Evolutionary conservation across 306 rosid genomes (phyloP), one percentile per base, ranked within the genome.

Genomic region (Arachis stenosperma): DNA sequence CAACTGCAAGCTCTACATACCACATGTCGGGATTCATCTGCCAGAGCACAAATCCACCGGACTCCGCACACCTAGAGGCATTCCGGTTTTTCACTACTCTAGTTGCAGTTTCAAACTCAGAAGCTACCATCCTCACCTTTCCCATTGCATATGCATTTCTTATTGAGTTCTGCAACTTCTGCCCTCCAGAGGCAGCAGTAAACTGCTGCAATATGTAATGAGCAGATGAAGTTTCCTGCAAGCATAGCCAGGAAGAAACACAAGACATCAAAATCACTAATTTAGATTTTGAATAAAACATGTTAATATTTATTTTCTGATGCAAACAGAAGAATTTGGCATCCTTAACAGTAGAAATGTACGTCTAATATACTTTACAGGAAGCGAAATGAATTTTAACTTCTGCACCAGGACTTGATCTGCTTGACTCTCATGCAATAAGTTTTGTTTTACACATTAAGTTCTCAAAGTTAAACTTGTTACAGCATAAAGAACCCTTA

Each of bases 21-120:
- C 98, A 95, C 99, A 95, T 95, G 48, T 95, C 96, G 1, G 99
- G 98, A 78, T 92, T 88, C 99, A 95, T 95, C 89, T 95, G 99
- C 99, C 99, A 95, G 54, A 95, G 92, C 78, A 95, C 99, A 76
- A 95, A 95, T n/a, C 97, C 98, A 43, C 99, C 99, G 0, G 99
- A 88, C 89, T 95, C 99, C 0, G 96, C 89, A 79, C 90, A 84
- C 73, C 84, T 80, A 6, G 99, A 79, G 5, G 89, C 79, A 78
- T 90, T 88, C 65, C 90, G 67, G 61, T 80, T 95, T 88, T 88
- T 90, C 82, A 78, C 79, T 43, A 95, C 97, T 83, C 84, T 91
- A 0, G 93, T 85, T 2, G 98, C 97, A 29, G 99, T 91, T 67
- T 95, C 99, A 74, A 95, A 88, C 84, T 95, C 99, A 6, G 99